Percentiles rank a stretch among this genome's conserved stretches.
Conservation (phyloP, 306 rosid species). For the Trifolium repens region DNA sequence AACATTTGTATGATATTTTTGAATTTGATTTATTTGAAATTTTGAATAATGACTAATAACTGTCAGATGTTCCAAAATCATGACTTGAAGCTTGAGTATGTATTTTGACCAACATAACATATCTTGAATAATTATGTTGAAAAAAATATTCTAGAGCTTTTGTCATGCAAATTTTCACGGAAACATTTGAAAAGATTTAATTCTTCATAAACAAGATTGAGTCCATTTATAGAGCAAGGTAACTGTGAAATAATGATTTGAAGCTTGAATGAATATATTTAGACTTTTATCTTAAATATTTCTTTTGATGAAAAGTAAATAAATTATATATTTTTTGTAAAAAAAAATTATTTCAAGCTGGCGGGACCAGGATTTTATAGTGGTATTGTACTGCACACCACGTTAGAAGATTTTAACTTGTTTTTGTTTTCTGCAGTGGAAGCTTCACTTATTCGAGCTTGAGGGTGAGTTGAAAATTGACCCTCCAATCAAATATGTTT, state of each 20-base stretch:
- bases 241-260: constrained; percentile 13
- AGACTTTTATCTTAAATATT: constrained; percentile 6
- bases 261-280: background rate
- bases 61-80: constrained; percentile 15
- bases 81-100: constrained; percentile 31
- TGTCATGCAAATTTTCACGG: background rate
- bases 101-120: background rate
- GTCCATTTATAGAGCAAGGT: constrained; percentile 15
- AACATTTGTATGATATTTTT: background rate
- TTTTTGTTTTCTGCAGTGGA: constrained; percentile 69
- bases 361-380: background rate
- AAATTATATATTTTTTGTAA: background rate
- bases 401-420: constrained; percentile 11
- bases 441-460: constrained; percentile 96
- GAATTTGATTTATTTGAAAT: constrained; percentile 18
- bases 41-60: constrained; percentile 27
- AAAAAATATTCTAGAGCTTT: background rate
- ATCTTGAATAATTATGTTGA: constrained; percentile 17
- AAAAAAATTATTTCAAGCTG: background rate
- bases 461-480: constrained; percentile 82
- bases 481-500: constrained; percentile 82
- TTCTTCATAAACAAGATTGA: background rate
- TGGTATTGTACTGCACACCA: background rate
- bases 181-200: background rate
- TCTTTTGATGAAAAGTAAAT: constrained; percentile 16